These are phyloP conservation scores for Adansonia grandidieri DNA, from an alignment of 441 rosid species.

Conservation along the genomic window DNA sequence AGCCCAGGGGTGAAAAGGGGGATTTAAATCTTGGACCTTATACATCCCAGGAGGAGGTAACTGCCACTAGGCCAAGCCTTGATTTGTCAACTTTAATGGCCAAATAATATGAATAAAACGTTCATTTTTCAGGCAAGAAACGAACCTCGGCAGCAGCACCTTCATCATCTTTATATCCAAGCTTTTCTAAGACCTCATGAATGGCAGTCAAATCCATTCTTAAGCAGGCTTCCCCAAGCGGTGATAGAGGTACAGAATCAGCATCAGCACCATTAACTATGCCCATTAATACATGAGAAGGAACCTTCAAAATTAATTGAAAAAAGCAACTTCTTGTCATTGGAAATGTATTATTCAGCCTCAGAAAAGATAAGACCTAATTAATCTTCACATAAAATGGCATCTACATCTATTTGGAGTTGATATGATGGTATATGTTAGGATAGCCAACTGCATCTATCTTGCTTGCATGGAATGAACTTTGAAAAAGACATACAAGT, in stretches of 20 bases:
- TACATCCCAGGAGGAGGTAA: not conserved
- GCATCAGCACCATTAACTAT: conserved; percentile 63
- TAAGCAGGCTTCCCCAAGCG: conserved; percentile 89
- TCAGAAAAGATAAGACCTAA: not conserved
- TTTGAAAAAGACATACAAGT: not conserved
- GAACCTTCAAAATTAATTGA: conserved; percentile 53
- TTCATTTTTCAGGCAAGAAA: conserved; percentile 18
- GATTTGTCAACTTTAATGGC: not conserved
- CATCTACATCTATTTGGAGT: conserved; percentile 6
- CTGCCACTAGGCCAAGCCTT: not conserved
- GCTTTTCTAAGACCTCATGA: conserved; percentile 69
- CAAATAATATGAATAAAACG: not conserved
- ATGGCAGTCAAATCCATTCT: conserved; percentile 79
- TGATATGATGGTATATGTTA: not conserved
- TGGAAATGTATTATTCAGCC: conserved; percentile 8
- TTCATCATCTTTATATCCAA: conserved; percentile 85
- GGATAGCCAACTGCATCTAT: conserved; percentile 1
- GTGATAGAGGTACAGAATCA: conserved; percentile 45
- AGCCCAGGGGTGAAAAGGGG: not conserved
- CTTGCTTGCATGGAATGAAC: conserved; percentile 12
- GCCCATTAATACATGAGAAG: conserved; percentile 84
- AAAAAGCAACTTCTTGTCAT: conserved; percentile 29
- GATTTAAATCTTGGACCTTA: not conserved
- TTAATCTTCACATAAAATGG: not conserved
- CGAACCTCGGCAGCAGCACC: conserved; percentile 81